These are phyloP conservation scores for Botrytis hyacinthi DNA, from an alignment of 2,329 filamentous ascomycete species.

Conservation along the genomic window DNA sequence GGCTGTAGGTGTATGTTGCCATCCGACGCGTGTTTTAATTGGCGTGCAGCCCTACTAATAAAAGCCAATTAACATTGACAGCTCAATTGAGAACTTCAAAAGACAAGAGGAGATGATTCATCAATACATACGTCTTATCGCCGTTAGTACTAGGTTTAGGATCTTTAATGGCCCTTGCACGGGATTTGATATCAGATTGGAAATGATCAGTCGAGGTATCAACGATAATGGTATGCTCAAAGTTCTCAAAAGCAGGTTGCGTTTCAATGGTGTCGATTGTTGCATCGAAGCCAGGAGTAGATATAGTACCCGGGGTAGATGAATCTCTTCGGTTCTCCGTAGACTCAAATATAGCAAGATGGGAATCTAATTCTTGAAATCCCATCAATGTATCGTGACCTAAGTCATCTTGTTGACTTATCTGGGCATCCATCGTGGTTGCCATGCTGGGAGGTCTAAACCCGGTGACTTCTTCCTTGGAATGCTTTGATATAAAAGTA, in stretches of 20 bases:
- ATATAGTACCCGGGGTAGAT: constrained; percentile 35
- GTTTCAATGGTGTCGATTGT: constrained; percentile 28
- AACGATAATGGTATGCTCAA: constrained; percentile 33
- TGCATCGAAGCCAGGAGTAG: constrained; percentile 33
- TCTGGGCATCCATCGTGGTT: constrained; percentile 39
- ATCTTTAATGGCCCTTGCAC: constrained; percentile 24
- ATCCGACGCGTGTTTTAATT: constrained; percentile 30
- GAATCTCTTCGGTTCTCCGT: constrained; percentile 33
- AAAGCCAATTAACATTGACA: constrained; percentile 29
- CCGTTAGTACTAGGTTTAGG: constrained; percentile 27
- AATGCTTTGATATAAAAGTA: constrained; percentile 38
- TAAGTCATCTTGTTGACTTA: constrained; percentile 32
- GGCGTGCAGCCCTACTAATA: constrained; percentile 30
- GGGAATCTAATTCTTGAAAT: constrained; percentile 41
- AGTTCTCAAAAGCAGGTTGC: constrained; percentile 24
- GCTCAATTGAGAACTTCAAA: neutral
- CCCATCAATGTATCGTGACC: constrained; percentile 40
- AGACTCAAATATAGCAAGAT: constrained; percentile 40
- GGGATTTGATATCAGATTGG: constrained; percentile 24
- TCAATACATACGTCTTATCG: constrained; percentile 34
- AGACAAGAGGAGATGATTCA: constrained; percentile 20
- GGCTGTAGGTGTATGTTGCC: constrained; percentile 35
- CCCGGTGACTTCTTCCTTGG: constrained; percentile 38
- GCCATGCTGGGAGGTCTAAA: constrained; percentile 40
- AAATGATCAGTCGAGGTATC: constrained; percentile 28